Percentiles rank a stretch among this genome's conserved stretches.
phyloP scores from a whole-genome alignment of 2,329 filamentous ascomycete species.

The Beauveria sp. region DNA sequence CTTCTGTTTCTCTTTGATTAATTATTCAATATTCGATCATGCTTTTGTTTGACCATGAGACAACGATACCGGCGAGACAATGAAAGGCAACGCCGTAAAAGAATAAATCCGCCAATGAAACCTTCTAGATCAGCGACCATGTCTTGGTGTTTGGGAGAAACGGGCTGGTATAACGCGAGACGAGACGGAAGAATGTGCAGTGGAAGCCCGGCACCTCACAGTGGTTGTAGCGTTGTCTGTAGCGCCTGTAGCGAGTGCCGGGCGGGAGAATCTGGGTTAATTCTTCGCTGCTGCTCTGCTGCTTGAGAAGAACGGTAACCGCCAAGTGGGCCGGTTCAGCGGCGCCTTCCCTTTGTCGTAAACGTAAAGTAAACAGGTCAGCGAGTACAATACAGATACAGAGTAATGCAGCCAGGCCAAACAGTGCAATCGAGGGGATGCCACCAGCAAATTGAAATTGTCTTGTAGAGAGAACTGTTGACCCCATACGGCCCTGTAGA shows the following conservation, averaged over 20 bases:
- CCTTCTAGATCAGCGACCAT: not conserved
- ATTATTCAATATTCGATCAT: too few relatives aligned
- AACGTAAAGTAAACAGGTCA: not conserved
- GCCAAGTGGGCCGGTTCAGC: constrained; percentile 3
- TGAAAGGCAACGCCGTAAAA: not conserved
- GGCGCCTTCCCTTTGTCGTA: not conserved
- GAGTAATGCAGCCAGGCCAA: too few relatives aligned
- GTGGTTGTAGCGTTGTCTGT: not conserved
- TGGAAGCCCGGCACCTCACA: not conserved
- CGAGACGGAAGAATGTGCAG: not conserved
- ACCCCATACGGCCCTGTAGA: too few relatives aligned
- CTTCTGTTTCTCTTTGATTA: not conserved
- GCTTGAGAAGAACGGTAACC: not conserved
- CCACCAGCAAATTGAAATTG: too few relatives aligned
- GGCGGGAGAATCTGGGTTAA: not conserved
- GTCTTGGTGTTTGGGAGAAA: not conserved
- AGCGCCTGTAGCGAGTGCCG: not conserved
- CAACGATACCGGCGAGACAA: not conserved
- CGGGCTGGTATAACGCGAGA: not conserved
- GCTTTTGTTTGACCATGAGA: too few relatives aligned
- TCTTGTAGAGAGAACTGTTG: too few relatives aligned
- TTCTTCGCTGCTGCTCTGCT: not conserved
- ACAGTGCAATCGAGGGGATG: too few relatives aligned
- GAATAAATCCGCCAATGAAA: not conserved
- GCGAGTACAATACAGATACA: too few relatives aligned